phyloP scores from a whole-genome alignment of 768 basidiomycete species.

The Boletus reticulatus region DNA sequence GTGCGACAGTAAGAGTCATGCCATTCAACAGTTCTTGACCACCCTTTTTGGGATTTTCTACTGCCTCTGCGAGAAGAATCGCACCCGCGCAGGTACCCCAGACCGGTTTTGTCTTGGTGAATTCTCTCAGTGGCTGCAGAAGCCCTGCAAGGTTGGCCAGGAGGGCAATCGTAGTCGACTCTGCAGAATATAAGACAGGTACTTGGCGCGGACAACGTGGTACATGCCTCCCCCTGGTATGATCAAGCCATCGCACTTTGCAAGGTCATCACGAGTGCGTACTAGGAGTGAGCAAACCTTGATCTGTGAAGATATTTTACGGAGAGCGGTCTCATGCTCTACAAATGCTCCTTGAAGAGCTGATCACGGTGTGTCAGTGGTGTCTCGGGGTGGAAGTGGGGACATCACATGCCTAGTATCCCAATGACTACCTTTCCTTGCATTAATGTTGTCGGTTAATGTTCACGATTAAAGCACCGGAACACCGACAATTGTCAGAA shows the following conservation, averaged over 20 bases:
- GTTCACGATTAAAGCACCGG: not conserved
- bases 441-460: conserved; percentile 2
- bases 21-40: conserved; percentile 86
- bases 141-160: conserved; percentile 72
- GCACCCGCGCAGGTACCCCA: conserved; percentile 99
- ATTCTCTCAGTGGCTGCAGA: conserved; percentile 73
- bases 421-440: conserved; percentile 38
- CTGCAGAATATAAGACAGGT: conserved; percentile 35
- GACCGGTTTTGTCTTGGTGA: conserved; percentile 69
- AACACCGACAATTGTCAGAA: not conserved
- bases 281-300: conserved; percentile 57
- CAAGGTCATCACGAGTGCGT: conserved; percentile 72
- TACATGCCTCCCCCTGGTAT: conserved; percentile 86
- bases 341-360: conserved; percentile 93
- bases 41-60: conserved; percentile 78
- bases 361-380: conserved; percentile 27
- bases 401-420: conserved; percentile 45
- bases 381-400: not conserved
- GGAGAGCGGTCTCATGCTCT: conserved; percentile 76
- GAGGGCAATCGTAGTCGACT: conserved; percentile 90
- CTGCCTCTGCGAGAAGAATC: conserved; percentile 74
- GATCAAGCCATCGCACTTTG: conserved; percentile 76
- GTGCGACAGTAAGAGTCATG: conserved; percentile 72
- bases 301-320: conserved; percentile 48
- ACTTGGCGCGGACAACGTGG: not conserved